Base-by-base conservation (phyloP, 306 rosid genomes). In the Begonia masoniana region DNA sequence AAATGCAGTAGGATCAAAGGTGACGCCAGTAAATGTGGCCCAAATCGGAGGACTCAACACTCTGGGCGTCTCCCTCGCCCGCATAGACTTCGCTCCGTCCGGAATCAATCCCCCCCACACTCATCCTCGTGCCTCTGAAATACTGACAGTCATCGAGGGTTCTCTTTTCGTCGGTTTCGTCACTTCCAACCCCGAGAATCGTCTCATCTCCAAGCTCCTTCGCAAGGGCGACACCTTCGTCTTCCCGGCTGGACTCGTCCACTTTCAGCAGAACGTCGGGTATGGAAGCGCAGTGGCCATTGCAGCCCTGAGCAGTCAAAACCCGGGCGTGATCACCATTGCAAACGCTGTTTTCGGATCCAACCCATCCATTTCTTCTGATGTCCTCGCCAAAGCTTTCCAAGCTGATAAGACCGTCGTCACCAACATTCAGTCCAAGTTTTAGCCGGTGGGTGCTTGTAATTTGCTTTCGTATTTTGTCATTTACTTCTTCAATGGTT, bases 21-120 rank as follows among this genome's bases (percentile, higher is more conserved):
- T 68, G 10, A 73, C 66, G 12, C 63, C 66, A 8, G 67, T 51
- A 2, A 62, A 68, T 2, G 70, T 55, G 4, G 9, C 14, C 15
- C 70, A 67, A 24, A 52, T 73, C n/a, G 67, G 60, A 0, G 74
- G 78, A 5, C 67, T 73, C 36, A 73, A 73, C 70, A 73, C 78
- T 9, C 60, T 73, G 0, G 74, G 64, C 12, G 63, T 73, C 51
- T 73, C 78, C 9, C 68, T 68, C 1, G 55, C 64, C 3, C 65
- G 78, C 41, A 19, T 73, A 0, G 78, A 73, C 63, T 73, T 55
- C 8, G 63, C 67, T 5, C 61, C 67, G 0, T 48, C 50, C 9
- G 78, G 78, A 4, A 23, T 59, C 60, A 73, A 73, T 55, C 67
- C 78, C 16, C 78, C 70, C 0, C 78, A 73, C 63, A 73, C 70